These are phyloP conservation scores for Sphaerulina musiva DNA, from an alignment of 2,329 filamentous ascomycete genomes.

Conservation along the genomic window DNA sequence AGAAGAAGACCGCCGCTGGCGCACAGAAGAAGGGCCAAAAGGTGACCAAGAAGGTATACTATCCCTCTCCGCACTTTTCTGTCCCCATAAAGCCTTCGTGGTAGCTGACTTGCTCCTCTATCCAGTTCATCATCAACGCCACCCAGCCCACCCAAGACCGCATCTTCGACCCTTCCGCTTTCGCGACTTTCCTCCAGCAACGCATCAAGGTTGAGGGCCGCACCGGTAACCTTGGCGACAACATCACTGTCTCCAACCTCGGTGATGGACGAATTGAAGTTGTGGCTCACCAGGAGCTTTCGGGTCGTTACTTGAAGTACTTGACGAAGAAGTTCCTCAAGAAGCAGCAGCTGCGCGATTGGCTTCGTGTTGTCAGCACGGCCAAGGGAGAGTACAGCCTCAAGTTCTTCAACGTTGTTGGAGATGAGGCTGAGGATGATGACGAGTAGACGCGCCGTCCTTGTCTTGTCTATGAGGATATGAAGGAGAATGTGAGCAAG, in stretches of 20 bases:
- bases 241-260: constrained; percentile 79
- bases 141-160: constrained; percentile 97
- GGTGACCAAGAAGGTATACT: constrained; percentile 73
- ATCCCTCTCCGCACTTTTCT: not conserved
- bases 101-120: constrained; percentile 11
- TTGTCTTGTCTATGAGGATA: not conserved
- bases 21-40: constrained; percentile 53
- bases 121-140: constrained; percentile 97
- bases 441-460: constrained; percentile 65
- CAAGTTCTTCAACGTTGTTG: constrained; percentile 99
- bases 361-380: constrained; percentile 97
- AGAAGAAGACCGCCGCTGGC: constrained; percentile 51
- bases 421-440: constrained; percentile 95
- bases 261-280: constrained; percentile 98
- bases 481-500: not conserved
- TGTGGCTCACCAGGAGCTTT: constrained; percentile 94
- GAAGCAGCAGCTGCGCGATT: constrained; percentile 99
- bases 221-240: constrained; percentile 95
- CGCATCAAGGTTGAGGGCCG: constrained; percentile 99
- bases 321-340: constrained; percentile 99
- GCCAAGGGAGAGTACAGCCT: constrained; percentile 98
- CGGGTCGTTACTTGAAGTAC: constrained; percentile 99
- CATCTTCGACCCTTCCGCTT: constrained; percentile 98
- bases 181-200: constrained; percentile 99
- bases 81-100: not conserved